Evolutionary conservation across 805 yeast species (phyloP).

Genomic region (Yamadazyma nakazawae): DNA sequence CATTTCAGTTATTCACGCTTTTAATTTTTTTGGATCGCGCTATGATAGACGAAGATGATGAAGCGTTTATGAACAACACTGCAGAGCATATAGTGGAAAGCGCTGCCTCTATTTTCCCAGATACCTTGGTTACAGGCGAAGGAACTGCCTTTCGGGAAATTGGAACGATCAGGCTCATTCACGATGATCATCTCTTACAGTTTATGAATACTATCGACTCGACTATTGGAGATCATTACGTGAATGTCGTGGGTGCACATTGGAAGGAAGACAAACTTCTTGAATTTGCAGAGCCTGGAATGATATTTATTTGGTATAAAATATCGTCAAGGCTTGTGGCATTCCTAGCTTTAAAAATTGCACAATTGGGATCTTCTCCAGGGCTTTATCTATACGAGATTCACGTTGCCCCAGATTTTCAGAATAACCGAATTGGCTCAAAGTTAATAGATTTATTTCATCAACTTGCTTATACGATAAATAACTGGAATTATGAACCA

Average conservation of each 20-base stretch:
- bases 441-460: slow-evolving; percentile 37
- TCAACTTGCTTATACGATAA: slow-evolving; percentile 16
- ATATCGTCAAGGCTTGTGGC: slow-evolving; percentile 23
- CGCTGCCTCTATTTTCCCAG: slow-evolving; percentile 11
- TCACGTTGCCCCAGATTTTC: slow-evolving; percentile 39
- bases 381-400: slow-evolving; percentile 57
- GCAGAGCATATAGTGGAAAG: slow-evolving; percentile 12
- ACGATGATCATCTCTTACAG: background rate
- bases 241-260: slow-evolving; percentile 26
- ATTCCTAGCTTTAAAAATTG: slow-evolving; percentile 47
- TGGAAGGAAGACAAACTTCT: slow-evolving; percentile 42
- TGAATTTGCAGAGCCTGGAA: slow-evolving; percentile 49
- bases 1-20: background rate
- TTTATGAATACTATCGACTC: slow-evolving; percentile 24
- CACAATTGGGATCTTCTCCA: slow-evolving; percentile 34
- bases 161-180: background rate
- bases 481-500: background rate
- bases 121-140: background rate
- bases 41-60: slow-evolving; percentile 18
- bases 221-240: slow-evolving; percentile 28
- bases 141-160: background rate
- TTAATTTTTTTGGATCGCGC: background rate
- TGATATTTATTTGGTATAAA: slow-evolving; percentile 39
- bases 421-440: slow-evolving; percentile 38
- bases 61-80: slow-evolving; percentile 13